These are phyloP conservation scores for Daedalea quercina DNA, from an alignment of 768 basidiomycete species.

Conservation along the genomic window DNA sequence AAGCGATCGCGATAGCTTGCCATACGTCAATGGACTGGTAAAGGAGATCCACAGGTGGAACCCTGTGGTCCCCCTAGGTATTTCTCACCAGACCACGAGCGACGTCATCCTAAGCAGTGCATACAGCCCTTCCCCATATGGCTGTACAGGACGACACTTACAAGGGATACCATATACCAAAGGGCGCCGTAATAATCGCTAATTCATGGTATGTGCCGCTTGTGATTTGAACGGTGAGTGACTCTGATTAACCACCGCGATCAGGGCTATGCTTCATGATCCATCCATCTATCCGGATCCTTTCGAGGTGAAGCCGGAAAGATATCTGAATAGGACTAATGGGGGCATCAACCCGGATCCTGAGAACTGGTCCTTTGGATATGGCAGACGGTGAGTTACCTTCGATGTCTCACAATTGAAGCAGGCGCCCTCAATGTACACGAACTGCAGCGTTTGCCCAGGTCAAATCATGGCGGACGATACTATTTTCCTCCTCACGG, in stretches of 20 bases:
- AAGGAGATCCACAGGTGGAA: conserved; percentile 27
- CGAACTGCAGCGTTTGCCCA: background rate
- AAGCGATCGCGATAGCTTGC: conserved; percentile 11
- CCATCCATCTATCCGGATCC: conserved; percentile 27
- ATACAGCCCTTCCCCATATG: conserved; percentile 13
- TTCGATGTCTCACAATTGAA: background rate
- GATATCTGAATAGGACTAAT: background rate
- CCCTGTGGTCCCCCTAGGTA: conserved; percentile 24
- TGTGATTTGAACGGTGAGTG: too few relatives aligned
- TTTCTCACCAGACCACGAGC: background rate
- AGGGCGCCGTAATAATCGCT: conserved; percentile 15
- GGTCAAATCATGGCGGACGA: background rate
- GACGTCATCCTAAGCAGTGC: too few relatives aligned
- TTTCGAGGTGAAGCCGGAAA: background rate
- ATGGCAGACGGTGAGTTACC: background rate
- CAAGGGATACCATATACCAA: conserved; percentile 18
- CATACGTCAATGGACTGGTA: conserved; percentile 18
- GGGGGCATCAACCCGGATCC: background rate
- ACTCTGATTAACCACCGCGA: background rate
- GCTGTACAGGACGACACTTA: conserved; percentile 16
- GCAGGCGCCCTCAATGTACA: background rate
- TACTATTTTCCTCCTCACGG: background rate
- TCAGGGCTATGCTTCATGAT: conserved; percentile 34
- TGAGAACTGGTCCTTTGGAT: background rate
- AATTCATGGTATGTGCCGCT: conserved; percentile 18